These are phyloP conservation scores for Cyclotella baltica DNA, from an alignment of 108 stramenopile genomes.

Conservation along the genomic window DNA sequence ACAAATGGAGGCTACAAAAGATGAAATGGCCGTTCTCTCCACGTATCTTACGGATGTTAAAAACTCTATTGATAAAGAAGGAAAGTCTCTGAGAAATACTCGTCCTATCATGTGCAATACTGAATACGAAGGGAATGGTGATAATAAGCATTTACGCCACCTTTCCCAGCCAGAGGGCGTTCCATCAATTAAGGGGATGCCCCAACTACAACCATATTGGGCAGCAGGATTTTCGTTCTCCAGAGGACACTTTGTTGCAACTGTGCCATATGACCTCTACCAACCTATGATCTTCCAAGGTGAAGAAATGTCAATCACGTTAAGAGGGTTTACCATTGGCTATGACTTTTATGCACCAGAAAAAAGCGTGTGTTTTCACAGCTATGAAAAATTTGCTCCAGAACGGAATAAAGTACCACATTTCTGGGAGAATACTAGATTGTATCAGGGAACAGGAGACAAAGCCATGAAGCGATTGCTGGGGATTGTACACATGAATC, in stretches of 20 bases:
- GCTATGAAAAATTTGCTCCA: slow-evolving; percentile 55
- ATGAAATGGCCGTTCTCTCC: slow-evolving; percentile 73
- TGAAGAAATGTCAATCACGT: slow-evolving; percentile 66
- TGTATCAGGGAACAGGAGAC: slow-evolving; percentile 47
- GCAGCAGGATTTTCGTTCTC: slow-evolving; percentile 84
- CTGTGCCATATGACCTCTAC: slow-evolving; percentile 62
- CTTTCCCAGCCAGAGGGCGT: slow-evolving; percentile 58
- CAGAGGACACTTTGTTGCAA: slow-evolving; percentile 58
- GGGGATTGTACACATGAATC: slow-evolving; percentile 64
- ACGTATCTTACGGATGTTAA: slow-evolving; percentile 66
- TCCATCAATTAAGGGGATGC: slow-evolving; percentile 51
- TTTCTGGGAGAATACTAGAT: slow-evolving; percentile 54
- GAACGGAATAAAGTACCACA: slow-evolving; percentile 48
- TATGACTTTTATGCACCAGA: slow-evolving; percentile 72
- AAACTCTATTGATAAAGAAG: slow-evolving; percentile 51
- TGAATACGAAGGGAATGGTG: slow-evolving; percentile 56
- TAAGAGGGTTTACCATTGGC: slow-evolving; percentile 65
- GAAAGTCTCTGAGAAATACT: slow-evolving; percentile 52
- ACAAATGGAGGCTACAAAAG: slow-evolving; percentile 59
- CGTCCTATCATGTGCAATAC: slow-evolving; percentile 76
- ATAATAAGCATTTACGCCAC: slow-evolving; percentile 63
- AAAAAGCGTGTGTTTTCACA: slow-evolving; percentile 63
- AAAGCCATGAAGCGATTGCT: slow-evolving; percentile 60
- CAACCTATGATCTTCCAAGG: slow-evolving; percentile 73
- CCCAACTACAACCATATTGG: slow-evolving; percentile 80